Percentiles rank a stretch among this genome's conserved stretches.
These are phyloP conservation scores for Heritiera littoralis DNA, from an alignment of 345 rosid species.

Conservation along the genomic window DNA sequence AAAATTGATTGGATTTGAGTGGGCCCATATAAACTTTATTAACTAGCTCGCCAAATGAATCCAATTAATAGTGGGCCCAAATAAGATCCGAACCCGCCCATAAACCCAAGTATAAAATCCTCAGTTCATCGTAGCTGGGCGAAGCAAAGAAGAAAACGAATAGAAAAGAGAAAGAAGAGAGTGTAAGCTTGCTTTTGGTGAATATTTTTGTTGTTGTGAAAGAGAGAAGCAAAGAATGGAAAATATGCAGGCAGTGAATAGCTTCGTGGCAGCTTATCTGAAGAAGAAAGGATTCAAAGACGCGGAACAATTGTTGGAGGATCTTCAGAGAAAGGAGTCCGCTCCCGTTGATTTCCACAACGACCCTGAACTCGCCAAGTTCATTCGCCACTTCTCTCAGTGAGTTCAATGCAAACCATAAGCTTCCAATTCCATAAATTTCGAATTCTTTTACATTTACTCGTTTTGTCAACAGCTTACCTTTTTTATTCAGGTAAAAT, in stretches of 20 bases:
- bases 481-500: not conserved
- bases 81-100: not conserved
- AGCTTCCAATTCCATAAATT: not conserved
- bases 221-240: constrained; percentile 44
- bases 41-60: not conserved
- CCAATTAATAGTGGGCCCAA: not conserved
- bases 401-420: constrained; percentile 17
- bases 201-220: not conserved
- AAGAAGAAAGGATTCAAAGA: constrained; percentile 88
- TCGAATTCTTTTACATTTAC: not conserved
- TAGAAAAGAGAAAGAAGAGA: not conserved
- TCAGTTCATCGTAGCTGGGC: not conserved
- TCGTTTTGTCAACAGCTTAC: not conserved
- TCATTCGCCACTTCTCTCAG: constrained; percentile 74
- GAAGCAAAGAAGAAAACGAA: not conserved
- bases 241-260: constrained; percentile 48
- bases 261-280: constrained; percentile 68
- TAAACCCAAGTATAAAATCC: not conserved
- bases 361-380: constrained; percentile 75
- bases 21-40: not conserved
- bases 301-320: constrained; percentile 62
- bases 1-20: not conserved
- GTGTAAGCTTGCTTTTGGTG: not conserved
- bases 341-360: constrained; percentile 45
- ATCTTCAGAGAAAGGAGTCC: constrained; percentile 51